Evolutionary conservation across 2,329 filamentous ascomycete species (phyloP).

Genomic region (Penicillium frequentans): DNA sequence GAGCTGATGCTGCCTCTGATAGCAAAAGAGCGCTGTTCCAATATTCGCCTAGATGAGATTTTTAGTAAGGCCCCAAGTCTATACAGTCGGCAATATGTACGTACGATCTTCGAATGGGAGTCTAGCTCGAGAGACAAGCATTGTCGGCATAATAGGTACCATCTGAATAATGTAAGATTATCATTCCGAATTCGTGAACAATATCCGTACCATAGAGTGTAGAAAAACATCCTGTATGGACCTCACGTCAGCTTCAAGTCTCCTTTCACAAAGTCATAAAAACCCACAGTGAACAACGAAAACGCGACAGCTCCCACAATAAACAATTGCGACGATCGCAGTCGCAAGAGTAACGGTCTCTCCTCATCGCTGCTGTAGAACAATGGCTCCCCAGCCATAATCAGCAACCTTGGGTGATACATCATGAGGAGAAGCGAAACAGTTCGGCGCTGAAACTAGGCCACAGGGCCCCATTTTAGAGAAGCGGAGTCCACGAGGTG

Average conservation of each 20-base stretch:
- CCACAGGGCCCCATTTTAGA: background rate
- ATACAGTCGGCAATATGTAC: background rate
- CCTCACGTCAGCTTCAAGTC: background rate
- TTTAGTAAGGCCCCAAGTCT: background rate
- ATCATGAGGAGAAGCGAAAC: background rate
- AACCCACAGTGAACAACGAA: slow-evolving; percentile 15
- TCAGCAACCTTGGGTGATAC: background rate
- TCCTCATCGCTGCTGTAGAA: background rate
- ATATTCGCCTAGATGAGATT: slow-evolving; percentile 9
- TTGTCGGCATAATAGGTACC: slow-evolving; percentile 16
- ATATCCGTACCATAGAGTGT: slow-evolving; percentile 15
- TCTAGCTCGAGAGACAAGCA: slow-evolving; percentile 14
- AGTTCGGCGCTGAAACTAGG: background rate
- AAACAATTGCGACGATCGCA: slow-evolving; percentile 59
- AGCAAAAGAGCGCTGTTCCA: slow-evolving; percentile 23
- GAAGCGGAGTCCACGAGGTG: background rate
- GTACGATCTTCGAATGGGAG: slow-evolving; percentile 15
- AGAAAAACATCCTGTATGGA: slow-evolving; percentile 15
- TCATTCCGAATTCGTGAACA: background rate
- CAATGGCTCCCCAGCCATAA: background rate
- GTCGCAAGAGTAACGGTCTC: slow-evolving; percentile 36
- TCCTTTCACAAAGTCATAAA: background rate
- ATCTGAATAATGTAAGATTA: slow-evolving; percentile 12
- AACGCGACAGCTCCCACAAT: slow-evolving; percentile 53
- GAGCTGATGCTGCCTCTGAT: slow-evolving; percentile 13